Conservation (phyloP, 208 protist genomes). For the Leishmania lainsoni region DNA sequence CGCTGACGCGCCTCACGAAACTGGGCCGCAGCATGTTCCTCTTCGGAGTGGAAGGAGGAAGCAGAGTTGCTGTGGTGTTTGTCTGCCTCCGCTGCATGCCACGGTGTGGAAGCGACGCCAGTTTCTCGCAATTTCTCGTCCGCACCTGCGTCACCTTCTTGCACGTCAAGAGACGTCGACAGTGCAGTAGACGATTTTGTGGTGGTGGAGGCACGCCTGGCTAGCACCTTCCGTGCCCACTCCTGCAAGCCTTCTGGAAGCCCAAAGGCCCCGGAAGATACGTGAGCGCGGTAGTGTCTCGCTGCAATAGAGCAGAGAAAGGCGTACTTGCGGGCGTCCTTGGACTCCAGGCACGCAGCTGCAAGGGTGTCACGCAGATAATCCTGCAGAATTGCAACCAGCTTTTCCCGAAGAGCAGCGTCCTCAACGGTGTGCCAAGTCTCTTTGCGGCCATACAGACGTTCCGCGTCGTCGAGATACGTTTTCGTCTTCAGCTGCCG, state of each 20-base stretch:
- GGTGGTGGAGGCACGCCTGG: slow-evolving; percentile 12
- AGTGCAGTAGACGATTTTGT: not conserved
- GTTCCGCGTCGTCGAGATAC: slow-evolving; percentile 91
- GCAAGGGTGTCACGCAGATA: slow-evolving; percentile 78
- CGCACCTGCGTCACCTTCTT: not conserved
- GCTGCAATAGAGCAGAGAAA: slow-evolving; percentile 55
- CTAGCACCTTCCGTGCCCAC: slow-evolving; percentile 43
- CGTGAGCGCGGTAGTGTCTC: slow-evolving; percentile 63
- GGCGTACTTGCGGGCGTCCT: slow-evolving; percentile 69
- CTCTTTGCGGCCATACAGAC: slow-evolving; percentile 87
- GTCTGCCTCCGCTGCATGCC: not conserved
- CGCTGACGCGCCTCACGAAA: slow-evolving; percentile 49
- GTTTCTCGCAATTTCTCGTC: not conserved
- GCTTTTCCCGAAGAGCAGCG: slow-evolving; percentile 67
- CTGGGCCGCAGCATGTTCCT: slow-evolving; percentile 21
- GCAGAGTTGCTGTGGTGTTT: not conserved
- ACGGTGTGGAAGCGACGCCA: not conserved
- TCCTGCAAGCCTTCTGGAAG: slow-evolving; percentile 40
- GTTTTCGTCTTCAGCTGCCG: slow-evolving; percentile 64
- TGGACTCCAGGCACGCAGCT: slow-evolving; percentile 59
- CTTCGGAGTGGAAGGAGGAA: not conserved
- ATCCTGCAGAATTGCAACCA: slow-evolving; percentile 77
- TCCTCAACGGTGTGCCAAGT: slow-evolving; percentile 72
- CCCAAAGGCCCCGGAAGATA: slow-evolving; percentile 58
- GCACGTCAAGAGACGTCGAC: not conserved